Conservation (phyloP, 495 filamentous ascomycete species). For the Podospora appendiculata region DNA sequence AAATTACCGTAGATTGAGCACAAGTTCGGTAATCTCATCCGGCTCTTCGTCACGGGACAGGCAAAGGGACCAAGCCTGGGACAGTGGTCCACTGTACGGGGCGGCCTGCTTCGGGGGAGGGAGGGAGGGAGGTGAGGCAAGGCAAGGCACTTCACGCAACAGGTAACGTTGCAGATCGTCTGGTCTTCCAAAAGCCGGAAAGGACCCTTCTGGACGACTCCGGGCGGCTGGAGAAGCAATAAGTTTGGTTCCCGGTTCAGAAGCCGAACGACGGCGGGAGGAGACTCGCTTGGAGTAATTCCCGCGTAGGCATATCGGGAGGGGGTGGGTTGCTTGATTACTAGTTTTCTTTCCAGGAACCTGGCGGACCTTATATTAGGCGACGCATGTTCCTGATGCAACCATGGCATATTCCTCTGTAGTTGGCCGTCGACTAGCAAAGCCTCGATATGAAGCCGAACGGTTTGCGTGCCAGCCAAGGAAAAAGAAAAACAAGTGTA, state of each 20-base stretch:
- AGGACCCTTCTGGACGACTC: conserved; percentile 9
- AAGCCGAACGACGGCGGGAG: conserved; percentile 8
- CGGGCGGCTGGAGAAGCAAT: conserved; percentile 13
- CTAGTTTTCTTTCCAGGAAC: conserved; percentile 17
- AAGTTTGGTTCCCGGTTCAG: conserved; percentile 18
- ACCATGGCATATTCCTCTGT: background rate
- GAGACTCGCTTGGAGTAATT: conserved; percentile 1
- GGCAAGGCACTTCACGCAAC: background rate
- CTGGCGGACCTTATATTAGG: conserved; percentile 20
- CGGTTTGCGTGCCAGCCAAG: conserved; percentile 15
- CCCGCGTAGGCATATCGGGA: background rate
- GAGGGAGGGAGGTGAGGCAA: too few species aligned
- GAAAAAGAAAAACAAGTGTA: background rate
- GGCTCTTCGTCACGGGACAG: background rate
- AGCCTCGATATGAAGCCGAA: conserved; percentile 22
- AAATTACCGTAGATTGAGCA: too few species aligned
- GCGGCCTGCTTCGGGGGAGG: too few species aligned
- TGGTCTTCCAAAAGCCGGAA: conserved; percentile 10
- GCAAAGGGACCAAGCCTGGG: background rate
- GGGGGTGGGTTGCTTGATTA: conserved; percentile 8
- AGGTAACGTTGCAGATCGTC: conserved; percentile 22
- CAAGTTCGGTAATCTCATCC: too few species aligned
- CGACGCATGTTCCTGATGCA: conserved; percentile 15
- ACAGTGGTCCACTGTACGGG: background rate
- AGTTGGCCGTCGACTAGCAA: conserved; percentile 1